Evolutionary conservation across 129 eudicot species (phyloP).

Genomic region (Centaurea solstitialis): DNA sequence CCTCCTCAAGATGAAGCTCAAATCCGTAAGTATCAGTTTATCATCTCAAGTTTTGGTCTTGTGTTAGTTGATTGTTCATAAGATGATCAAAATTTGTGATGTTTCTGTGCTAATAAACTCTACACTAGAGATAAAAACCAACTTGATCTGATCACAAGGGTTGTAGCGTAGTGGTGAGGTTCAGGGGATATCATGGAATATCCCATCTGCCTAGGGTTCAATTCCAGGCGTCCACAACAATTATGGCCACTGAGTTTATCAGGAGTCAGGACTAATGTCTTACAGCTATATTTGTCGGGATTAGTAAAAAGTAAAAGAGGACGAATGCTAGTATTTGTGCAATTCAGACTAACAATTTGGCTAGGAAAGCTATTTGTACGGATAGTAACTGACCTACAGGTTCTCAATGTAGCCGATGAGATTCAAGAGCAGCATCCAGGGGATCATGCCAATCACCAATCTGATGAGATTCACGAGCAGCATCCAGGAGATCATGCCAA

Average conservation of each 20-base stretch:
- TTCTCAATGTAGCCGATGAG: conserved; percentile 55
- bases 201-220: too few species aligned
- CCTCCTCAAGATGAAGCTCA: conserved; percentile 49
- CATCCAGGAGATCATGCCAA: conserved; percentile 50
- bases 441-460: conserved; percentile 43
- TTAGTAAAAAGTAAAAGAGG: neutral
- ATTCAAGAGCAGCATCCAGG: conserved; percentile 54
- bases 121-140: neutral
- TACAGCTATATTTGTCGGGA: too few species aligned
- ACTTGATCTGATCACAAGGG: neutral
- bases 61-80: neutral
- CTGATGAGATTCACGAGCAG: conserved; percentile 51
- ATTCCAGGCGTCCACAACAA: too few species aligned
- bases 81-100: neutral
- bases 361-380: conserved; percentile 1
- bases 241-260: too few species aligned
- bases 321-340: neutral
- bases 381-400: conserved; percentile 4
- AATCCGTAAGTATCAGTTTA: conserved; percentile 44
- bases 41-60: conserved; percentile 18
- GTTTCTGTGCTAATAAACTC: neutral
- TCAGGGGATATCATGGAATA: too few species aligned
- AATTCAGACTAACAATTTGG: neutral
- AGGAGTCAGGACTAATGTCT: too few species aligned
- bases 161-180: too few species aligned